Percentiles rank a stretch among this genome's conserved stretches.
Evolutionary conservation across 2,329 filamentous ascomycete species (phyloP).

Genomic region (Aspergillus niger): DNA sequence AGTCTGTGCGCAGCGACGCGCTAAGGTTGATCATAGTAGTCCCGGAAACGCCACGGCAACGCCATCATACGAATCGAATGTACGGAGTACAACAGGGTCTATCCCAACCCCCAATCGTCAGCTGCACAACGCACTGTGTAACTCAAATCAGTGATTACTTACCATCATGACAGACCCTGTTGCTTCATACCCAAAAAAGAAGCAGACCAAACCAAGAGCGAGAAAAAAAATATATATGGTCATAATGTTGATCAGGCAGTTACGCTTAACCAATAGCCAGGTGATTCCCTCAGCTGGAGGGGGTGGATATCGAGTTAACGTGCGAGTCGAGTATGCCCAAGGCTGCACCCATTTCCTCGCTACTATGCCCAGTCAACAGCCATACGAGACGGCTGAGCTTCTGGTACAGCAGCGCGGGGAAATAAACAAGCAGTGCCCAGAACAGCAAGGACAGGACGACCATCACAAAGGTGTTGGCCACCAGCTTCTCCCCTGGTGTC

Average conservation of each 20-base stretch:
- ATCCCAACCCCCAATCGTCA: neutral
- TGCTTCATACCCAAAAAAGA: slow-evolving; percentile 15
- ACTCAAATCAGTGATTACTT: neutral
- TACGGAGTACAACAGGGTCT: slow-evolving; percentile 1
- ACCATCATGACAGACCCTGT: slow-evolving; percentile 9
- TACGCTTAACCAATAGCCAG: slow-evolving; percentile 4
- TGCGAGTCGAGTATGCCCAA: slow-evolving; percentile 32
- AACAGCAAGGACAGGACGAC: slow-evolving; percentile 37
- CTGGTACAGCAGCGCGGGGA: slow-evolving; percentile 40
- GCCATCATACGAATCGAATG: slow-evolving; percentile 15
- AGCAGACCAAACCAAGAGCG: slow-evolving; percentile 7
- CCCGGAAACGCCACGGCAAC: slow-evolving; percentile 18
- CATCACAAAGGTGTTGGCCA: slow-evolving; percentile 45
- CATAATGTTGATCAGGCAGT: slow-evolving; percentile 6
- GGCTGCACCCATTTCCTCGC: slow-evolving; percentile 30
- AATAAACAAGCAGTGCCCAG: slow-evolving; percentile 42
- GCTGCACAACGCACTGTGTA: neutral
- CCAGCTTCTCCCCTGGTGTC: slow-evolving; percentile 46
- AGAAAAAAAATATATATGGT: neutral
- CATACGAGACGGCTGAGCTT: slow-evolving; percentile 39
- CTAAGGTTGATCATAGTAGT: slow-evolving; percentile 13
- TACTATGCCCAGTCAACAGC: slow-evolving; percentile 41
- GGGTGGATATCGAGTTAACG: slow-evolving; percentile 17
- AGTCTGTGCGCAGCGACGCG: slow-evolving; percentile 15
- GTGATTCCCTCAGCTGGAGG: slow-evolving; percentile 18